Evolutionary conservation across 176 grass and related monocot genomes (phyloP).

Genomic region (Cymbopogon citratus): DNA sequence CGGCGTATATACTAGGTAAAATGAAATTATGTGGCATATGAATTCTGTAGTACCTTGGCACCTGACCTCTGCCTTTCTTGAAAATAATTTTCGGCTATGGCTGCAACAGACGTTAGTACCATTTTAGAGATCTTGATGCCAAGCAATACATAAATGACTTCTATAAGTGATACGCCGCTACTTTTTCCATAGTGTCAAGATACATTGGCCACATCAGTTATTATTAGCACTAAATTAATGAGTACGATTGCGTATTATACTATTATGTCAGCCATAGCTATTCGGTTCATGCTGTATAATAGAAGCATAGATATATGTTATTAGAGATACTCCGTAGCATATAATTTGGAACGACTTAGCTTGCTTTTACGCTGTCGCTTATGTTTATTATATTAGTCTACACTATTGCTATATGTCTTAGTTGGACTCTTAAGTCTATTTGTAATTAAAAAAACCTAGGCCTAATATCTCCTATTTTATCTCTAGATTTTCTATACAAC

Average conservation of each 20-base stretch:
- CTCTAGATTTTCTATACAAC: neutral
- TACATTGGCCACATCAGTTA: conserved; percentile 22
- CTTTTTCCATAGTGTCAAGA: neutral
- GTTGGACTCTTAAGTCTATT: neutral
- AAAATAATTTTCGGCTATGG: neutral
- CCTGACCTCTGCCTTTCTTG: neutral
- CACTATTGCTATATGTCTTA: neutral
- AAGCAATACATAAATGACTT: neutral
- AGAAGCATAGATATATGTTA: neutral
- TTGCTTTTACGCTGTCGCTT: neutral
- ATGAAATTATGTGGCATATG: neutral
- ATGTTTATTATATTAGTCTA: neutral
- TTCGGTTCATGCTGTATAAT: neutral
- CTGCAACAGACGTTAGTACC: neutral
- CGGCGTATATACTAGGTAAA: neutral
- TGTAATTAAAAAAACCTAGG: neutral
- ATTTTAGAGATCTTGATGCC: conserved; percentile 17
- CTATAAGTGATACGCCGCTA: neutral
- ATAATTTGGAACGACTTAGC: neutral
- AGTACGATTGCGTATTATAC: neutral
- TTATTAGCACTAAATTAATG: conserved; percentile 17
- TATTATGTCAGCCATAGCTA: neutral
- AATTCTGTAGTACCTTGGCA: conserved; percentile 16
- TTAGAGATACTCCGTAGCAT: neutral
- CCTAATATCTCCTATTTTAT: neutral